Evolutionary conservation across 768 basidiomycete species (phyloP).

Genomic region (Neoboletus brunneissimus): DNA sequence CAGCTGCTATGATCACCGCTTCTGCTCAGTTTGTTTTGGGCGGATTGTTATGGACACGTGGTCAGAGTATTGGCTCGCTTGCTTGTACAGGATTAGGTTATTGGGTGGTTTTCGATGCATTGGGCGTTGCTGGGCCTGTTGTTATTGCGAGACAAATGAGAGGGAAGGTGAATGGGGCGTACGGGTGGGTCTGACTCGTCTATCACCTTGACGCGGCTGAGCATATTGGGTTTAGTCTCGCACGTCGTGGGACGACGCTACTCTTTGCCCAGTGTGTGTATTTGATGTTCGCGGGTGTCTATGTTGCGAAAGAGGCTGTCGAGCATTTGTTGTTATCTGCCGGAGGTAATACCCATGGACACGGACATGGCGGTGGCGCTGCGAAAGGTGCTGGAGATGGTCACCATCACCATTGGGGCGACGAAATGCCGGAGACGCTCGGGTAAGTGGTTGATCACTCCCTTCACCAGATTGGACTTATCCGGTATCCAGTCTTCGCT

Average conservation of each 20-base stretch:
- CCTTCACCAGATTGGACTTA: background rate
- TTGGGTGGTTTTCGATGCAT: conserved; percentile 92
- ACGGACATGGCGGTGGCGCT: conserved; percentile 62
- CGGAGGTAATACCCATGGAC: conserved; percentile 70
- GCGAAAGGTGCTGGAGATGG: conserved; percentile 36
- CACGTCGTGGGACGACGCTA: conserved; percentile 64
- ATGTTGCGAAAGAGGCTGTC: conserved; percentile 95
- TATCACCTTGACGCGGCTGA: conserved; percentile 18
- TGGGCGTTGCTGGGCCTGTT: conserved; percentile 60
- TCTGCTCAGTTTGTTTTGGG: conserved; percentile 60
- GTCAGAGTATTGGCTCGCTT: conserved; percentile 85
- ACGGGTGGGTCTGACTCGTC: conserved; percentile 52
- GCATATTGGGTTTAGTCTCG: conserved; percentile 41
- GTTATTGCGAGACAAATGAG: conserved; percentile 38
- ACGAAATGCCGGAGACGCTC: conserved; percentile 40
- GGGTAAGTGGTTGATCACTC: conserved; percentile 35
- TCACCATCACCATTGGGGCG: conserved; percentile 68
- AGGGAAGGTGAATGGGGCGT: conserved; percentile 38
- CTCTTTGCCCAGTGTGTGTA: conserved; percentile 92
- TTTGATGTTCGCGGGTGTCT: conserved; percentile 90
- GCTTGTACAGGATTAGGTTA: conserved; percentile 91
- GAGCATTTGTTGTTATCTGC: conserved; percentile 84
- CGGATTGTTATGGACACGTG: conserved; percentile 80
- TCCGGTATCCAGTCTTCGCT: conserved; percentile 50
- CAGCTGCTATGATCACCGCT: conserved; percentile 21